Percentiles rank a stretch among this genome's conserved stretches.
Evolutionary conservation across 768 basidiomycete species (phyloP).

Genomic region (Xanthoconium purpureum): DNA sequence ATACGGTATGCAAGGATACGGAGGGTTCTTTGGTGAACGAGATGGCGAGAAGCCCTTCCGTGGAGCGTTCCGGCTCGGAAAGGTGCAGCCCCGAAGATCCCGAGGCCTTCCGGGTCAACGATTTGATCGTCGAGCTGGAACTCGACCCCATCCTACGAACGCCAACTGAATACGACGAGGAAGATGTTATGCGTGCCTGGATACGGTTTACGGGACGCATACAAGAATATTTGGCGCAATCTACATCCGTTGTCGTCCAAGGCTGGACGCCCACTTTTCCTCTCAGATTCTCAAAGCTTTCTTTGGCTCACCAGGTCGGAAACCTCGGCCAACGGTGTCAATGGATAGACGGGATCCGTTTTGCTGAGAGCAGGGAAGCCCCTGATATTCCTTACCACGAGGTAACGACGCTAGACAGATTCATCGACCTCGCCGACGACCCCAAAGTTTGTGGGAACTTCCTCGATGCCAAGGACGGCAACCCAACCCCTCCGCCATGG

Average conservation of each 20-base stretch:
- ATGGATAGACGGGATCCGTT: neutral
- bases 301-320: neutral
- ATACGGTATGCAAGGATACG: neutral
- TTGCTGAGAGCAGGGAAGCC: neutral
- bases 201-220: neutral
- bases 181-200: neutral
- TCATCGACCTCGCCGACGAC: neutral
- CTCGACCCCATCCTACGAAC: neutral
- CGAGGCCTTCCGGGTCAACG: neutral
- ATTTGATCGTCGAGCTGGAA: neutral
- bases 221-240: neutral
- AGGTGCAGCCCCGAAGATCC: neutral
- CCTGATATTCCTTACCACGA: neutral
- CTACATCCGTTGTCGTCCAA: neutral
- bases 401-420: neutral
- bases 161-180: neutral
- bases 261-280: neutral
- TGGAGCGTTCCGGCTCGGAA: neutral
- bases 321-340: neutral
- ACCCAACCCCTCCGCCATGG: neutral
- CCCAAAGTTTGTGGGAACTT: neutral
- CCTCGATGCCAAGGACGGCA: neutral
- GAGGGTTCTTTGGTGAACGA: neutral
- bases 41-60: neutral
- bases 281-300: neutral